These are phyloP conservation scores for Corylus heterophylla DNA, from an alignment of 306 rosid genomes.

Conservation along the genomic window DNA sequence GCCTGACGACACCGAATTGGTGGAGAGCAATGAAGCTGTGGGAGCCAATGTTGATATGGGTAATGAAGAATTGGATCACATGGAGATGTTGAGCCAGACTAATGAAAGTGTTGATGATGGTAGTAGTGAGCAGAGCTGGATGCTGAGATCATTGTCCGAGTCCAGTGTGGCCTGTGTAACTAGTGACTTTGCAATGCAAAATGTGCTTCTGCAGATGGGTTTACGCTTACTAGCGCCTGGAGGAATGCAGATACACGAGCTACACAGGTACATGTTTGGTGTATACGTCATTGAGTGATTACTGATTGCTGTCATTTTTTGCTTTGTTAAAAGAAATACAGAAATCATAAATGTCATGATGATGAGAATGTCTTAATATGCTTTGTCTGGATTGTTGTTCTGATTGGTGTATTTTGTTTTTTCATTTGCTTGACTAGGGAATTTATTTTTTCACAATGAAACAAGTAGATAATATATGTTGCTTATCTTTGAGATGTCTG, in stretches of 20 bases:
- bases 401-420: neutral
- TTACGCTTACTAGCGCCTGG: slow-evolving; percentile 91
- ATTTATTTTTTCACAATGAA: neutral
- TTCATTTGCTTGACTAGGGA: neutral
- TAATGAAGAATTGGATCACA: slow-evolving; percentile 39
- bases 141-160: slow-evolving; percentile 83
- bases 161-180: slow-evolving; percentile 90
- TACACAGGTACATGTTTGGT: slow-evolving; percentile 61
- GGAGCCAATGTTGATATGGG: slow-evolving; percentile 30
- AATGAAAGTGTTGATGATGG: slow-evolving; percentile 67
- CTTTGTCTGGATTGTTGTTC: neutral
- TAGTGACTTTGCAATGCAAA: slow-evolving; percentile 95
- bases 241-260: slow-evolving; percentile 81
- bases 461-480: neutral
- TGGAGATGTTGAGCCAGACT: slow-evolving; percentile 56
- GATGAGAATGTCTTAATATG: neutral
- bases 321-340: neutral
- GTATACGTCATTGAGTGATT: neutral
- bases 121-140: slow-evolving; percentile 88
- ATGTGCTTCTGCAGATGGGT: slow-evolving; percentile 95
- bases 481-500: slow-evolving; percentile 27
- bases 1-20: slow-evolving; percentile 13
- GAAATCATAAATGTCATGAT: neutral
- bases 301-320: neutral
- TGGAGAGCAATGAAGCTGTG: slow-evolving; percentile 22